These are phyloP conservation scores for Exophiala sp. DNA, from an alignment of 2,329 filamentous ascomycete species.

Conservation along the genomic window DNA sequence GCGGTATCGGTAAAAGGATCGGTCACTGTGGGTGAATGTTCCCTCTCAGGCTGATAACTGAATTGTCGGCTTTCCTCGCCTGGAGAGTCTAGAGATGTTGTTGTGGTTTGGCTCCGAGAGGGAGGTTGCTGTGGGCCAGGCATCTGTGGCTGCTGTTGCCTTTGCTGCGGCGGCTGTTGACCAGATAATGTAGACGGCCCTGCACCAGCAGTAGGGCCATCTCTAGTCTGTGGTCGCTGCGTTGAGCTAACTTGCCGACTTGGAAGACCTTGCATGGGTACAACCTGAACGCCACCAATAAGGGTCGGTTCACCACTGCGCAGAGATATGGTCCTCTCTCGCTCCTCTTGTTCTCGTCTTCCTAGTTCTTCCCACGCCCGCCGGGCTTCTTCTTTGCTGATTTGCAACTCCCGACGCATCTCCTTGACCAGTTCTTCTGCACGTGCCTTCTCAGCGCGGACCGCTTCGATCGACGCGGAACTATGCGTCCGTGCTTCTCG, in stretches of 20 bases:
- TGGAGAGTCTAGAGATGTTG: slow-evolving; percentile 30
- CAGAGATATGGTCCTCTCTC: slow-evolving; percentile 77
- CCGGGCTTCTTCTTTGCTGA: slow-evolving; percentile 91
- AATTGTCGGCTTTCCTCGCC: slow-evolving; percentile 43
- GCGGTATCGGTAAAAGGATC: slow-evolving; percentile 55
- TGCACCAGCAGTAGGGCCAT: slow-evolving; percentile 40
- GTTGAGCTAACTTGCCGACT: slow-evolving; percentile 48
- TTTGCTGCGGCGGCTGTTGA: slow-evolving; percentile 24
- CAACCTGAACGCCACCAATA: slow-evolving; percentile 88
- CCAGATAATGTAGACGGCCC: slow-evolving; percentile 31
- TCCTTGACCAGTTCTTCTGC: slow-evolving; percentile 75
- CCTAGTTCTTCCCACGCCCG: slow-evolving; percentile 97
- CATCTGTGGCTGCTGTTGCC: slow-evolving; percentile 21
- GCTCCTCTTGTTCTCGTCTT: slow-evolving; percentile 83
- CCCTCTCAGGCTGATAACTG: slow-evolving; percentile 43
- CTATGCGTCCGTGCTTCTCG: slow-evolving; percentile 60
- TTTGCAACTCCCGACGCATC: slow-evolving; percentile 86
- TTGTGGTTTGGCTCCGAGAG: slow-evolving; percentile 26
- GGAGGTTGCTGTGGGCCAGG: slow-evolving; percentile 16
- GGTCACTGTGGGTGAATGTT: slow-evolving; percentile 51
- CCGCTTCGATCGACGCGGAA: slow-evolving; percentile 57
- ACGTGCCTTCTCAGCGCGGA: slow-evolving; percentile 62
- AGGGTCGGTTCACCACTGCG: slow-evolving; percentile 81
- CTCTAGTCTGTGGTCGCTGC: slow-evolving; percentile 43
- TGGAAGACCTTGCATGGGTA: slow-evolving; percentile 73